Conservation (phyloP, 805 yeast species). For the Nakazawaea ambrosiae region DNA sequence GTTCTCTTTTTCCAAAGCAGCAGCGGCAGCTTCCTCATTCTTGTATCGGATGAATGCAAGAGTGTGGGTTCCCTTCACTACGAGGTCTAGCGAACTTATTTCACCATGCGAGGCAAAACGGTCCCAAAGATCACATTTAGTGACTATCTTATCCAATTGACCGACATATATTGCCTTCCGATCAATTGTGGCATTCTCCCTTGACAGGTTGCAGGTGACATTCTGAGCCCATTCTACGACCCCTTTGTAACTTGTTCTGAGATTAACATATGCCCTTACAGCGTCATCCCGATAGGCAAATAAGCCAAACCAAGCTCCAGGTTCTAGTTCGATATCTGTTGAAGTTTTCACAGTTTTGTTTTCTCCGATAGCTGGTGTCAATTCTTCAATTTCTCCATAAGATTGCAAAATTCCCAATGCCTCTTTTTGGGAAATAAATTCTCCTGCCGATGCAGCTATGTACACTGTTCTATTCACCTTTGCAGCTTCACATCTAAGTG, state of each 20-base stretch:
- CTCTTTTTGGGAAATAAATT: too few species aligned
- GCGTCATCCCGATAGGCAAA: slow-evolving; percentile 85
- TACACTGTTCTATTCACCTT: slow-evolving; percentile 84
- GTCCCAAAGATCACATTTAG: slow-evolving; percentile 45
- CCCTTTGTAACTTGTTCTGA: slow-evolving; percentile 48
- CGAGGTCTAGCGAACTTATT: slow-evolving; percentile 48
- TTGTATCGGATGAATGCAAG: slow-evolving; percentile 72
- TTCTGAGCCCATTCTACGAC: slow-evolving; percentile 84
- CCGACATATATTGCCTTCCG: slow-evolving; percentile 68
- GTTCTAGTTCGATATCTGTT: too few species aligned
- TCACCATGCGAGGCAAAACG: slow-evolving; percentile 66
- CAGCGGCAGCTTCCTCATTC: slow-evolving; percentile 68
- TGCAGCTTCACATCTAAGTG: slow-evolving; percentile 84
- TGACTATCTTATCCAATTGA: slow-evolving; percentile 50
- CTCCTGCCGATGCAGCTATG: too few species aligned
- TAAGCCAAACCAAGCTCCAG: slow-evolving; percentile 71
- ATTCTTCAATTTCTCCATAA: slow-evolving; percentile 74
- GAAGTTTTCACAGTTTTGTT: too few species aligned
- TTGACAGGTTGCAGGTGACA: not conserved
- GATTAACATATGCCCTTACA: slow-evolving; percentile 70
- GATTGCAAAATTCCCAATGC: slow-evolving; percentile 33
- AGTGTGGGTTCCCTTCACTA: slow-evolving; percentile 41
- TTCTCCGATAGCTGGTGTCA: too few species aligned
- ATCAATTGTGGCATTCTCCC: not conserved
- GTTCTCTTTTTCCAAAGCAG: slow-evolving; percentile 81